Base-by-base conservation (phyloP, 1,139 yeast species). In the Geotrichum citri-aurantii region DNA sequence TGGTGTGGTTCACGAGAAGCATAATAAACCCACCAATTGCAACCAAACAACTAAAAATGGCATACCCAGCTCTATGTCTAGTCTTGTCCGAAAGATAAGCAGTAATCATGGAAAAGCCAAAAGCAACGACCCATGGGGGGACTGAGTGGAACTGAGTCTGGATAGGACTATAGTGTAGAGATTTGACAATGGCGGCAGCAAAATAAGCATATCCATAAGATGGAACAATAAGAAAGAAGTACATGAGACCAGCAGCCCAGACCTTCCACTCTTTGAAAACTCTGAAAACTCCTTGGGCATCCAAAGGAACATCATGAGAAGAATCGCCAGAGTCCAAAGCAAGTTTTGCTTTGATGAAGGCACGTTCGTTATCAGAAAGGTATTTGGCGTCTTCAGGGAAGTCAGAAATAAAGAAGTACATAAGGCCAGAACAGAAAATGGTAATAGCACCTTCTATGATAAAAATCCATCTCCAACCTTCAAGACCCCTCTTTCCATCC, bases 61-160 rank as follows among this genome's bases (percentile, higher is more conserved):
- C 64, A 52, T 74, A 71, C 8, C 77, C 77, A 1, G 77, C 71
- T 46, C 79, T 65, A 21, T 62, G 59, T 1, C 73, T 73, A 21
- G 66, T 62, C 54, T 63, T 62, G 61, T 75, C 77, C 1, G 76
- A 67, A 10, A 69, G 55, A 52, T 64, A 65, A 0, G 78, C 75
- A 29, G 69, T 69, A 1, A 62, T 53, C 6, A 76, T 66, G 8
- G 76, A 66, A 21, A 61, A 57, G 11, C 70, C 61, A 6, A 76
- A 70, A 1, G 77, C 78, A n/a, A 68, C 64, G 17, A 71, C 64
- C 61, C 74, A 75, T 8, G 71, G 67, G 2, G 79, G 79, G 8
- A 73, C 67, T 87, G 86, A 67, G 93, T 93, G 63, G 93, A 95
- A 68, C 85, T 84, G 72, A 87, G 86, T 63, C 93, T 93, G 69